Conservation (phyloP, 345 rosid species). For the Abelmoschus esculentus region DNA sequence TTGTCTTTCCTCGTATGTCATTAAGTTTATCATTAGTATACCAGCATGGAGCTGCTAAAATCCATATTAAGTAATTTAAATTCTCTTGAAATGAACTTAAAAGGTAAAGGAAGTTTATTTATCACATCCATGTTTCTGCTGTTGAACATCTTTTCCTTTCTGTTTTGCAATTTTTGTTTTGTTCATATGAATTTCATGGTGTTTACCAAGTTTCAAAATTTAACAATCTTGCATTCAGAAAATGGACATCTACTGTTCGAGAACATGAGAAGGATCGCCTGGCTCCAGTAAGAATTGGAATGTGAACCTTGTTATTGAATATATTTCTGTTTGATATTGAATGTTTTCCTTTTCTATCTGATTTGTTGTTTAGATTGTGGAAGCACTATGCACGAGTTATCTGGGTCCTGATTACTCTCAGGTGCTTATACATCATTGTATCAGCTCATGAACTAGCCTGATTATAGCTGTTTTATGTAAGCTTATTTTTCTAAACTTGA, state of each 20-base stretch:
- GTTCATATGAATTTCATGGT: background rate
- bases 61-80: background rate
- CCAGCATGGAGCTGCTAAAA: background rate
- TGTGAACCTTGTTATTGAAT: conserved; percentile 13
- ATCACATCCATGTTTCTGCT: background rate
- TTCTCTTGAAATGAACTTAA: background rate
- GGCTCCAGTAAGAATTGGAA: conserved; percentile 56
- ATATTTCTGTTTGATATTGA: conserved; percentile 6
- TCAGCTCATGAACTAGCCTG: background rate
- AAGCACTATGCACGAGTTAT: conserved; percentile 65
- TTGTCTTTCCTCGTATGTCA: background rate
- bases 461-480: conserved; percentile 3
- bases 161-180: background rate
- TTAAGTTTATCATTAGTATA: background rate
- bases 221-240: conserved; percentile 41
- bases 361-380: conserved; percentile 54
- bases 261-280: conserved; percentile 86
- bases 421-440: conserved; percentile 32
- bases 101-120: background rate
- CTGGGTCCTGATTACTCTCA: conserved; percentile 88
- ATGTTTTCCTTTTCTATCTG: conserved; percentile 4
- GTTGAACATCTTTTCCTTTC: background rate
- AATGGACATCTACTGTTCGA: conserved; percentile 71
- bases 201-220: conserved; percentile 5
- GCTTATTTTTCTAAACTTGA: conserved; percentile 1